These are phyloP conservation scores for Tylopilus sp. DNA, from an alignment of 1,284 basidiomycete species.

Conservation along the genomic window DNA sequence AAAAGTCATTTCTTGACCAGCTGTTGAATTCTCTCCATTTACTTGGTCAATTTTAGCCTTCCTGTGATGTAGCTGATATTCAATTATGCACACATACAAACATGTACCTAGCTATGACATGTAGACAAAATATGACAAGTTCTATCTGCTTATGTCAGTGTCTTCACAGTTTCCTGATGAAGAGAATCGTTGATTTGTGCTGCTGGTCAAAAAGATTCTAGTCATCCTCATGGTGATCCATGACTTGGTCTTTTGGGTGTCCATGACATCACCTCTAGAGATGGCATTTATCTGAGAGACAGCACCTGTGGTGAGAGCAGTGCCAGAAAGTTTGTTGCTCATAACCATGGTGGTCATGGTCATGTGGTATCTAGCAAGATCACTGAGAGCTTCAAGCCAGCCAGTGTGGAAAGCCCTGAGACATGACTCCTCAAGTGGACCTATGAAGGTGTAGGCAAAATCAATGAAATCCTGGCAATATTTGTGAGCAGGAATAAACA, in stretches of 20 bases:
- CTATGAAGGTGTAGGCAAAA: conserved; percentile 93
- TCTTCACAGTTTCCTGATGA: not conserved
- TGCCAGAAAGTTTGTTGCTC: conserved; percentile 49
- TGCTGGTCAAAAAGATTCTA: conserved; percentile 58
- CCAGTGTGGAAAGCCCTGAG: conserved; percentile 80
- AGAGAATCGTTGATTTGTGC: conserved; percentile 75
- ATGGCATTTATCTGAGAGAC: conserved; percentile 52
- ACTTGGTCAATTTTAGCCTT: too few relatives aligned
- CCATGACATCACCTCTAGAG: conserved; percentile 33
- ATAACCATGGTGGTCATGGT: conserved; percentile 83
- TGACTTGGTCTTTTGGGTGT: conserved; percentile 35
- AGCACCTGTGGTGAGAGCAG: conserved; percentile 60
- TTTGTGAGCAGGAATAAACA: conserved; percentile 66
- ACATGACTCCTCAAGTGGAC: conserved; percentile 86
- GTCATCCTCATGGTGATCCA: conserved; percentile 47
- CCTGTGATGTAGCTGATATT: too few relatives aligned
- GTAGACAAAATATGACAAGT: too few relatives aligned
- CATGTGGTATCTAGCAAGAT: conserved; percentile 96
- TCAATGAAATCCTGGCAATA: conserved; percentile 93
- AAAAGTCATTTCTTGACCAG: too few relatives aligned
- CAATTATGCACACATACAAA: too few relatives aligned
- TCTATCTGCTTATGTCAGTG: too few relatives aligned
- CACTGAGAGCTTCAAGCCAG: conserved; percentile 97
- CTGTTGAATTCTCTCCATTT: too few relatives aligned
- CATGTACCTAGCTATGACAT: too few relatives aligned